Evolutionary conservation across 1,139 yeast genomes (phyloP).

Genomic region (Sugiyamaella grinbergsii): DNA sequence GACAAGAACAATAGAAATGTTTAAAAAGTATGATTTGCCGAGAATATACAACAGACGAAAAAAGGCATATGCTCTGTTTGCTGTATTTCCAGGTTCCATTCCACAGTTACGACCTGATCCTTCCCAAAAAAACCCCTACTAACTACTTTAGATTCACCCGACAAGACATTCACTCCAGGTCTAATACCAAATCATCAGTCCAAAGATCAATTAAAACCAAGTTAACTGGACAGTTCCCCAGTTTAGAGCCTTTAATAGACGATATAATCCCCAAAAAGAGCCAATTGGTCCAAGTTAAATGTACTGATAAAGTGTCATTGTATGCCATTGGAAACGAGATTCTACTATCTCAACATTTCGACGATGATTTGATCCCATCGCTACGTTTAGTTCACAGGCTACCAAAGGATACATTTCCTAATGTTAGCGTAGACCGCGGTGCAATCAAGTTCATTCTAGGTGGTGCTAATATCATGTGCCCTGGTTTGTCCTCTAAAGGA

Average conservation of each 20-base stretch:
- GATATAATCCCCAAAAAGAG: constrained; percentile 87
- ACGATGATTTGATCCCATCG: constrained; percentile 75
- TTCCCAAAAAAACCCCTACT: constrained; percentile 4
- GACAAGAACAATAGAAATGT: constrained; percentile 2
- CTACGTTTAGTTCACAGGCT: constrained; percentile 72
- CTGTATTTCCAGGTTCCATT: background rate
- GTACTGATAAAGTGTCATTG: constrained; percentile 84
- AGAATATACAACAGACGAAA: too few species aligned
- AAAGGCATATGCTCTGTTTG: background rate
- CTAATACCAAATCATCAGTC: constrained; percentile 89
- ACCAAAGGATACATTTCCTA: constrained; percentile 61
- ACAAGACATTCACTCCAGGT: constrained; percentile 86
- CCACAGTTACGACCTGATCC: too few species aligned
- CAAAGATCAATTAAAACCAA: constrained; percentile 81
- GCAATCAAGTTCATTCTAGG: constrained; percentile 92
- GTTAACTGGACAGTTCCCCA: constrained; percentile 70
- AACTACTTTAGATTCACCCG: constrained; percentile 53
- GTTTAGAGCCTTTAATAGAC: constrained; percentile 72
- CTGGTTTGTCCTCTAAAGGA: constrained; percentile 91
- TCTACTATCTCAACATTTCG: constrained; percentile 78
- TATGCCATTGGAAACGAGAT: constrained; percentile 75
- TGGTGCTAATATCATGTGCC: constrained; percentile 97
- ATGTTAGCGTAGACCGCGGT: constrained; percentile 91
- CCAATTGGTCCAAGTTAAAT: constrained; percentile 78
- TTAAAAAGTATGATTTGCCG: constrained; percentile 9